A percentile compares a stretch with the other conserved stretches of the same genome.
Conservation (phyloP, 2,329 filamentous ascomycete genomes). For the Plectosphaerella sp. region DNA sequence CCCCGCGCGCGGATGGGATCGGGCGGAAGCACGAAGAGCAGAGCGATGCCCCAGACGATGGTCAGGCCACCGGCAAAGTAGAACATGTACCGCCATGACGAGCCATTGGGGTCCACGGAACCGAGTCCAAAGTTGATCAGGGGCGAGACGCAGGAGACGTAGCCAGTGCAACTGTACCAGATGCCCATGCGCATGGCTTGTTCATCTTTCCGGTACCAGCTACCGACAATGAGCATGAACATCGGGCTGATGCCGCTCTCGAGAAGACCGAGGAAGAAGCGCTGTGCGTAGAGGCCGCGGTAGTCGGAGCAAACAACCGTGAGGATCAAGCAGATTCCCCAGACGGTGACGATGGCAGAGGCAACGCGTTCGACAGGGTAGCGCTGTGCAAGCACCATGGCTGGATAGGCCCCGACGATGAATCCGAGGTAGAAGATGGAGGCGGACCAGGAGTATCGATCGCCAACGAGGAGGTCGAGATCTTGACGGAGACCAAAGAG, state of each 20-base stretch:
- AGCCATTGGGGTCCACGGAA: conserved; percentile 30
- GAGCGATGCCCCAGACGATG: conserved; percentile 36
- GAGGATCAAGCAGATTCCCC: conserved; percentile 31
- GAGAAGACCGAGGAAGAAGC: conserved; percentile 52
- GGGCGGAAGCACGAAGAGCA: conserved; percentile 32
- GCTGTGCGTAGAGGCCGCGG: conserved; percentile 33
- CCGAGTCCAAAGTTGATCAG: conserved; percentile 44
- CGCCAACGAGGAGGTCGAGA: conserved; percentile 30
- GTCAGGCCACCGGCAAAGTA: conserved; percentile 42
- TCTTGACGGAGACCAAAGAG: conserved; percentile 32
- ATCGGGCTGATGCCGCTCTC: conserved; percentile 52
- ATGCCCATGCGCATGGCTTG: conserved; percentile 30
- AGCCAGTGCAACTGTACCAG: conserved; percentile 39
- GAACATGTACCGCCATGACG: conserved; percentile 49
- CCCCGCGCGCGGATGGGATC: conserved; percentile 36
- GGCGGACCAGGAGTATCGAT: conserved; percentile 37
- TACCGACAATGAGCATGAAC: conserved; percentile 47
- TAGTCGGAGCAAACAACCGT: conserved; percentile 32
- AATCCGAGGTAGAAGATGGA: conserved; percentile 46
- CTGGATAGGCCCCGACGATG: conserved; percentile 41
- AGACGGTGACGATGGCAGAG: conserved; percentile 26
- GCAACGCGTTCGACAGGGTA: conserved; percentile 41
- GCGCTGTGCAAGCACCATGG: conserved; percentile 32
- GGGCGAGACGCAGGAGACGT: conserved; percentile 38
- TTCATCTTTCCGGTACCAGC: conserved; percentile 36